These are phyloP conservation scores for Alternaria alternata DNA, from an alignment of 2,329 filamentous ascomycete genomes.

Conservation along the genomic window DNA sequence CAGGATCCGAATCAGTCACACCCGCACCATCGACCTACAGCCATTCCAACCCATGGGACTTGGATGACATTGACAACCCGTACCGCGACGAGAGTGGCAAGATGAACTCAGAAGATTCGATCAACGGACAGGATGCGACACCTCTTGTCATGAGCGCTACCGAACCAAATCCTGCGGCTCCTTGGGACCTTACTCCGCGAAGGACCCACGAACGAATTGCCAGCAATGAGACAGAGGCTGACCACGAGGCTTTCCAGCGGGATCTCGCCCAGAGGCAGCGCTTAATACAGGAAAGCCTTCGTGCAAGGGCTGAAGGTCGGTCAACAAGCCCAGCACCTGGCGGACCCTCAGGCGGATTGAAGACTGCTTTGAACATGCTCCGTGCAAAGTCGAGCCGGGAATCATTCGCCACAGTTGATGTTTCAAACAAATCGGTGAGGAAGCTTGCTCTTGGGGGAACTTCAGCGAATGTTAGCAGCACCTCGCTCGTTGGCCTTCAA, in stretches of 20 bases:
- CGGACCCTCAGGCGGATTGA: constrained; percentile 53
- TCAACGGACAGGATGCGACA: constrained; percentile 34
- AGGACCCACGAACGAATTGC: constrained; percentile 58
- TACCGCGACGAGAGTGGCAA: constrained; percentile 49
- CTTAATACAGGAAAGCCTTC: constrained; percentile 76
- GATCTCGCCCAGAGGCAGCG: constrained; percentile 75
- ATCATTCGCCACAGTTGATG: constrained; percentile 65
- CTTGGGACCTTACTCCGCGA: constrained; percentile 60
- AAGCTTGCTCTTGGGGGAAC: constrained; percentile 65
- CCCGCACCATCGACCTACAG: constrained; percentile 59
- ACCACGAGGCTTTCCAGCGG: constrained; percentile 74
- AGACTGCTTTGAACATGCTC: constrained; percentile 69
- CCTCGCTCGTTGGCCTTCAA: constrained; percentile 40
- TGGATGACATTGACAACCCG: constrained; percentile 59
- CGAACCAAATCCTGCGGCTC: constrained; percentile 21
- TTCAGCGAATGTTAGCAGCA: constrained; percentile 48
- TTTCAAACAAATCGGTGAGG: constrained; percentile 65
- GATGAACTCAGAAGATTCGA: constrained; percentile 46
- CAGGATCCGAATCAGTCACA: constrained; percentile 48
- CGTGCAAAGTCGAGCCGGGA: constrained; percentile 73
- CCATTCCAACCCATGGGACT: constrained; percentile 64
- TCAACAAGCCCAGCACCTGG: constrained; percentile 50
- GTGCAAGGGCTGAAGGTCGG: constrained; percentile 67
- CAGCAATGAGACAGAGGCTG: constrained; percentile 62
- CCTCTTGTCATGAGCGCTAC: constrained; percentile 21